Evolutionary conservation across 345 rosid species (phyloP).

Genomic region (Passiflora organensis): DNA sequence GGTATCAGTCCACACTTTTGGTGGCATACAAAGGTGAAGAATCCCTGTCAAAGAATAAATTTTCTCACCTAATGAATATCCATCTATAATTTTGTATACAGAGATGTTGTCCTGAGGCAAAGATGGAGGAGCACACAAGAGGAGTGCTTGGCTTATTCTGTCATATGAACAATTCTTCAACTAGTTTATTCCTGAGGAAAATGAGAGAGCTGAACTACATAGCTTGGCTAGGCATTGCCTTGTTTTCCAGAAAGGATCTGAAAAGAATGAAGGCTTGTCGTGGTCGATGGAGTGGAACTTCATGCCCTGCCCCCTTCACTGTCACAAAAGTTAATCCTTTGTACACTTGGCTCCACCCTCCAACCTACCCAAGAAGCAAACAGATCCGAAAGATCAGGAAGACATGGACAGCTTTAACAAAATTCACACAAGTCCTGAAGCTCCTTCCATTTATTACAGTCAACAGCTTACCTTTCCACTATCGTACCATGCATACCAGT

Average conservation of each 20-base stretch:
- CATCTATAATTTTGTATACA: slow-evolving; percentile 4
- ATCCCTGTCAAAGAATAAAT: slow-evolving; percentile 18
- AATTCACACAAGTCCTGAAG: too few species aligned
- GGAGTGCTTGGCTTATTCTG: slow-evolving; percentile 26
- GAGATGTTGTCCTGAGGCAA: slow-evolving; percentile 14
- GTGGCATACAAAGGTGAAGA: too few species aligned
- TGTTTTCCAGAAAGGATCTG: slow-evolving; percentile 72
- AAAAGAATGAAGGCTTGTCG: slow-evolving; percentile 84
- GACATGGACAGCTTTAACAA: too few species aligned
- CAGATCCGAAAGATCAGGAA: background rate
- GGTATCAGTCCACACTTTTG: too few species aligned
- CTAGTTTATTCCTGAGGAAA: slow-evolving; percentile 10
- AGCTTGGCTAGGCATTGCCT: slow-evolving; percentile 51
- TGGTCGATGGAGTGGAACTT: slow-evolving; percentile 82
- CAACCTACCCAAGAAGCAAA: slow-evolving; percentile 47
- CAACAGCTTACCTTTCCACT: slow-evolving; percentile 41
- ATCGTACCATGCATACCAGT: slow-evolving; percentile 90
- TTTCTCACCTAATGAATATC: slow-evolving; percentile 3
- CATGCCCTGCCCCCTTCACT: slow-evolving; percentile 89
- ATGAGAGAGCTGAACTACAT: slow-evolving; percentile 4
- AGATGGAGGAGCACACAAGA: slow-evolving; percentile 26
- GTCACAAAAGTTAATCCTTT: slow-evolving; percentile 76
- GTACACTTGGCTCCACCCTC: slow-evolving; percentile 96
- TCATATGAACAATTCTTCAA: slow-evolving; percentile 14
- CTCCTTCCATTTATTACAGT: background rate